Base-by-base conservation (phyloP, 257 asterid genomes). In the Capsicum chinense region DNA sequence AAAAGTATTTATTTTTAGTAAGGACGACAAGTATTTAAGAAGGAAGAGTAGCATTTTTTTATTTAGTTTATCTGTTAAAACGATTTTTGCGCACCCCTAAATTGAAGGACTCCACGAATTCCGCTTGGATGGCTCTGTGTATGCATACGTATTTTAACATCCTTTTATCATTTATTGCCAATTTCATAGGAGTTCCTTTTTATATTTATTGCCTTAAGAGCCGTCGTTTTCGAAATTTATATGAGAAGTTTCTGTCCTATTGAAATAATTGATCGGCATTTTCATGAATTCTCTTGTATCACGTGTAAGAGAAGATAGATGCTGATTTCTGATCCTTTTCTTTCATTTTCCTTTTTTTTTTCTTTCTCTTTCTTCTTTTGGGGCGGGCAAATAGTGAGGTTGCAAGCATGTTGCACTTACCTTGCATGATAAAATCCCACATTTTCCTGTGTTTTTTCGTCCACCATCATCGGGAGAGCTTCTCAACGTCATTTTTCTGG, bases 261-360 rank as follows among this genome's bases (percentile, higher is more conserved):
- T 71, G 80, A 71, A 47, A 44, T n/a, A 71, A n/a, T 1, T 70
- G 56, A 47, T 47, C 39, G 44, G 56, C 79, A 44, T 47, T 71
- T 71, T 71, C 17, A 71, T n/a, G 39, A n/a, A 44, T 71, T 50
- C 79, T 71, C 57, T 44, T 47, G 17, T 58, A 48, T 71, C 79
- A 71, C 26, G 17, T 71, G 16, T 47, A 71, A 17, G n/a, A 47
- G 57, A 44, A 44, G 58, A 71, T 12, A n/a, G 9, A 70, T 70
- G 39, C 10, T n/a, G 39, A 10, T 71, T 47, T 71, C 79, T 3
- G 56, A 71, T n/a, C 58, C 11, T 47, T 47, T 26, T 10, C 58
- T 47, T 69, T 9, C 35, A 7, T 14, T 69, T 37, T 5, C 58
- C 10, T 6, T 7, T 39, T 47, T n/a, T 64, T 11, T 11, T 4